These are phyloP conservation scores for Boletus sp. DNA, from an alignment of 768 basidiomycete genomes.

Conservation along the genomic window DNA sequence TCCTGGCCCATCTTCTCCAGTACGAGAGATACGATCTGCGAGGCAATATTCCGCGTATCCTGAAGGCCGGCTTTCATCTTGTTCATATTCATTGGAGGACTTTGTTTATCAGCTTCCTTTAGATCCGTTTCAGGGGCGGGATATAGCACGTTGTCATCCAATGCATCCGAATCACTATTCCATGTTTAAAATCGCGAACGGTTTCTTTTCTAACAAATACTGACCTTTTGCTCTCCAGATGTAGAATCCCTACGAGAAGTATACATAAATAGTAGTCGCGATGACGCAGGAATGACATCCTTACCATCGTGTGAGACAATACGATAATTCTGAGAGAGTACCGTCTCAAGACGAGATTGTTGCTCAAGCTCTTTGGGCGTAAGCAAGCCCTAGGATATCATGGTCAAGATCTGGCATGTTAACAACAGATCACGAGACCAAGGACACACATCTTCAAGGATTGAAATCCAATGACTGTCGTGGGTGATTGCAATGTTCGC, in stretches of 20 bases:
- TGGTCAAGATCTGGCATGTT: neutral
- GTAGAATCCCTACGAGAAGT: neutral
- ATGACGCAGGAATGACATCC: neutral
- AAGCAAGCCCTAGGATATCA: neutral
- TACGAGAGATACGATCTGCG: neutral
- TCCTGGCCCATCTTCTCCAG: neutral
- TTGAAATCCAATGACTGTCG: constrained; percentile 4
- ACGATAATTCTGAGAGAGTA: neutral
- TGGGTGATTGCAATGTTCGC: constrained; percentile 7
- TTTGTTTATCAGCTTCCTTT: neutral
- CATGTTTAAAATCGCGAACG: neutral
- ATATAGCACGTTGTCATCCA: too few relatives aligned
- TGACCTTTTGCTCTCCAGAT: neutral
- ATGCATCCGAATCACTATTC: neutral
- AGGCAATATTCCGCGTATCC: neutral
- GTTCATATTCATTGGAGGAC: too few relatives aligned
- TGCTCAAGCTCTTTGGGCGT: neutral
- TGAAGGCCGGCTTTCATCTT: neutral
- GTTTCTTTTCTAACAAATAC: neutral
- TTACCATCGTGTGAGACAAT: neutral
- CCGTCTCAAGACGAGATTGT: neutral
- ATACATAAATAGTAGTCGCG: neutral
- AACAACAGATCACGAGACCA: neutral
- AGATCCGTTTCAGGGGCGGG: neutral
- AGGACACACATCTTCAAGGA: constrained; percentile 3